These are phyloP conservation scores for Stephania yunnanensis DNA, from an alignment of 164 flowering plant species.

Conservation along the genomic window DNA sequence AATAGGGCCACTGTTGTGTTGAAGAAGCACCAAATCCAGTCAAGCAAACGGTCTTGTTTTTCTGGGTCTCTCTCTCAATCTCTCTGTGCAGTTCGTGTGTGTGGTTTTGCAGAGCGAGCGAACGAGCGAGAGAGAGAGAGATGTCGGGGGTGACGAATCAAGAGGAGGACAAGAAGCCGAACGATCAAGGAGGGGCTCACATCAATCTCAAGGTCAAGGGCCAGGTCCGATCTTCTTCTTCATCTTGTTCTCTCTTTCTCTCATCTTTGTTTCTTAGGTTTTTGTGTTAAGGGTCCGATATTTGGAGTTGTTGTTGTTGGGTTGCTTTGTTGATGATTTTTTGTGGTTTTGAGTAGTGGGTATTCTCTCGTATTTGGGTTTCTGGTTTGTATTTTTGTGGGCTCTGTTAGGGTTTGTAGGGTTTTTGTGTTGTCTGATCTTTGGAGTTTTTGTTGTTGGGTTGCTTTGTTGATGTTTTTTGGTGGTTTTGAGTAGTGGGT, in stretches of 20 bases:
- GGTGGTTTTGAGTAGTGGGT: neutral
- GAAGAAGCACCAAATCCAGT: neutral
- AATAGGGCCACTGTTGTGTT: neutral
- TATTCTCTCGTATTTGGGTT: neutral
- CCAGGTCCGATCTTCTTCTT: conserved; percentile 31
- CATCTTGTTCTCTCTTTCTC: neutral
- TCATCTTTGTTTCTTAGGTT: neutral
- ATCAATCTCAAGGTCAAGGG: conserved; percentile 59
- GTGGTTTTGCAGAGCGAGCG: conserved; percentile 6
- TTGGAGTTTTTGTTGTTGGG: neutral
- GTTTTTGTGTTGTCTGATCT: no score
- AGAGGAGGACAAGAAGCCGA: conserved; percentile 54
- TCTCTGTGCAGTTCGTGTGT: neutral
- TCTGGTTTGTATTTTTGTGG: neutral
- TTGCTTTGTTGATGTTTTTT: neutral
- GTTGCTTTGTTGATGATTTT: no score
- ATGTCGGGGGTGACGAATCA: conserved; percentile 24
- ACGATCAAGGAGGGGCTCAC: conserved; percentile 33
- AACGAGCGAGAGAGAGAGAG: neutral
- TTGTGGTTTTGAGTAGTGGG: neutral
- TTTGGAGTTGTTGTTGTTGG: neutral
- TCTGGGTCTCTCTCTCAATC: no score
- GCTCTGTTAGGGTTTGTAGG: neutral
- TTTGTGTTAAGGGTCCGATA: neutral
- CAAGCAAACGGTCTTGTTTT: no score